These are phyloP conservation scores for Hemerocallis citrina DNA, from an alignment of 106 monocot species.

Conservation along the genomic window DNA sequence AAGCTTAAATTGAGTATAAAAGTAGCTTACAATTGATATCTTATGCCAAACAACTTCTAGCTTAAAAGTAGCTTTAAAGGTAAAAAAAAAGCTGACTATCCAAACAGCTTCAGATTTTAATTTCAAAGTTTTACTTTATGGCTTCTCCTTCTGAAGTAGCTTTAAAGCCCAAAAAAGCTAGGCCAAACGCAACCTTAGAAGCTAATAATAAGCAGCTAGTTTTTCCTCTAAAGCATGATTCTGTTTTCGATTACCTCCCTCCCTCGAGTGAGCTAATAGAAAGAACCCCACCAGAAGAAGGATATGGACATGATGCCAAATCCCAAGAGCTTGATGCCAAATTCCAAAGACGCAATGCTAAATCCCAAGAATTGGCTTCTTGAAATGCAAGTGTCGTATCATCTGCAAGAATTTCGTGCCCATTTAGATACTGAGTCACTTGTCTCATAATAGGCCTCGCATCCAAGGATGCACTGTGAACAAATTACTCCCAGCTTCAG, in stretches of 20 bases:
- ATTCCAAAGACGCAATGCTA: background rate
- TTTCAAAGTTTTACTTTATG: too few species aligned
- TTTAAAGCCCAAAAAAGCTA: too few species aligned
- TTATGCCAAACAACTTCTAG: too few species aligned
- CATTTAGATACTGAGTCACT: conserved; percentile 22
- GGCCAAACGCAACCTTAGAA: too few species aligned
- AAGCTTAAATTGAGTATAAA: too few species aligned
- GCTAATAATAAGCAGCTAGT: too few species aligned
- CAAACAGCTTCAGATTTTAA: too few species aligned
- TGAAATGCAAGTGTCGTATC: background rate
- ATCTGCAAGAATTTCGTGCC: background rate
- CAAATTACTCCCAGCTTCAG: conserved; percentile 35
- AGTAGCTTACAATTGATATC: too few species aligned
- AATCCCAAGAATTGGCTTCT: background rate
- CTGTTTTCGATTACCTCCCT: background rate
- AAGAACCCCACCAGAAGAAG: background rate
- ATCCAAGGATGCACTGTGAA: conserved; percentile 11
- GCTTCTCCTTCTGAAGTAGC: too few species aligned
- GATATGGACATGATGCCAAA: background rate
- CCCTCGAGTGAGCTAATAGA: background rate
- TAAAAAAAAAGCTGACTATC: too few species aligned
- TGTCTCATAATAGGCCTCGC: conserved; percentile 32
- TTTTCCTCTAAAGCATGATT: too few species aligned
- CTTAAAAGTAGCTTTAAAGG: too few species aligned
- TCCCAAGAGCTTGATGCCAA: background rate